Conservation (phyloP, 441 rosid genomes). For the Daphne laureola region DNA sequence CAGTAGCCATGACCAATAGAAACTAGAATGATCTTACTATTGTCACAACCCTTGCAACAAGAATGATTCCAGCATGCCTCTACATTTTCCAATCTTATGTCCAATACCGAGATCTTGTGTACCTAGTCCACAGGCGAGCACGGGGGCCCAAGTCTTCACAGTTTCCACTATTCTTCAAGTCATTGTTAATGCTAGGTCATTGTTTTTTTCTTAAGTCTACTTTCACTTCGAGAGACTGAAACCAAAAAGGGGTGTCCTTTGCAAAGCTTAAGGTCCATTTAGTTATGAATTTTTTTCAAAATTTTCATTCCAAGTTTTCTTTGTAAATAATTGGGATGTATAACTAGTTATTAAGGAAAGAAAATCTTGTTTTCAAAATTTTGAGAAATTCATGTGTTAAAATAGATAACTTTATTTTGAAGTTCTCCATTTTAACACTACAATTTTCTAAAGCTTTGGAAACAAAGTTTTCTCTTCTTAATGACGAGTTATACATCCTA, state of each 20-base stretch:
- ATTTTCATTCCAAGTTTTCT: too few species aligned
- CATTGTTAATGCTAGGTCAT: background rate
- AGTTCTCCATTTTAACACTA: too few species aligned
- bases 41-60: conserved; percentile 38
- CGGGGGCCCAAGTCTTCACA: conserved; percentile 72
- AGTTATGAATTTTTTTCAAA: too few species aligned
- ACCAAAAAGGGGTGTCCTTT: background rate
- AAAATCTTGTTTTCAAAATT: too few species aligned
- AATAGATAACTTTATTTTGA: too few species aligned
- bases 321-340: too few species aligned
- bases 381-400: too few species aligned
- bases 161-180: conserved; percentile 42
- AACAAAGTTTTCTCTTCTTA: too few species aligned
- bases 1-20: conserved; percentile 83
- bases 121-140: conserved; percentile 59
- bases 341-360: too few species aligned
- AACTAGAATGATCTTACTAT: conserved; percentile 41
- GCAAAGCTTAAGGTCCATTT: too few species aligned
- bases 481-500: too few species aligned
- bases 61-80: conserved; percentile 68
- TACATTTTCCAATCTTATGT: conserved; percentile 76
- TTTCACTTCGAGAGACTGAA: background rate
- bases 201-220: background rate
- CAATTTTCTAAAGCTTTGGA: too few species aligned
- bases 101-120: conserved; percentile 68